Percentiles rank a stretch among this genome's conserved stretches.
These are phyloP conservation scores for Coemansia sp. DNA, from an alignment of 192 early-diverging fungal genomes.

Conservation along the genomic window DNA sequence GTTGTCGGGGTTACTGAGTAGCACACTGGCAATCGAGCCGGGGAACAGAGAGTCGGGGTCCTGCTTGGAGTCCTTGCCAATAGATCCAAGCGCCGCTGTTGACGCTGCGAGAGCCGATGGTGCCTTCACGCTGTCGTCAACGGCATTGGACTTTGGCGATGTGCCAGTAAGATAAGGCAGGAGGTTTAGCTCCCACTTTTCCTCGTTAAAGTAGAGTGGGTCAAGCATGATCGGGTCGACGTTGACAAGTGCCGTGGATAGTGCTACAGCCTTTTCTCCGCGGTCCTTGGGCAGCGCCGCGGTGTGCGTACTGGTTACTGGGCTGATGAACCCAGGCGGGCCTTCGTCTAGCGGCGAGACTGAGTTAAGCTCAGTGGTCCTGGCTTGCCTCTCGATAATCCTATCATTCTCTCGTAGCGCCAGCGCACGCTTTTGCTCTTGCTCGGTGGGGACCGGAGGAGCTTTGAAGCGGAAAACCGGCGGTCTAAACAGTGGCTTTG, in stretches of 20 bases:
- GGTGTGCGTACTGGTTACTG: neutral
- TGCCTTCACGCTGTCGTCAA: neutral
- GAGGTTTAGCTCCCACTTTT: conserved; percentile 33
- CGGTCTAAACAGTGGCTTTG: conserved; percentile 83
- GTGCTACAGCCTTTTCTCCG: conserved; percentile 1
- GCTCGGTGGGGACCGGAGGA: conserved; percentile 39
- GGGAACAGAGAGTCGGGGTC: neutral
- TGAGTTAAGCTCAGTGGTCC: conserved; percentile 28
- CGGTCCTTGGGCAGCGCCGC: conserved; percentile 33
- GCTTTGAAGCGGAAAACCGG: conserved; percentile 86
- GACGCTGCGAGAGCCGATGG: neutral
- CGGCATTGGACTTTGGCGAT: neutral
- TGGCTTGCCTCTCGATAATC: conserved; percentile 17
- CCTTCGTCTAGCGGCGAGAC: conserved; percentile 42
- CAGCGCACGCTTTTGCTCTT: conserved; percentile 37
- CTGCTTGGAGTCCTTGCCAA: neutral
- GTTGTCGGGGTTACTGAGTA: conserved; percentile 2
- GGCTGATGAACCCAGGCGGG: conserved; percentile 15
- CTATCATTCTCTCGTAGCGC: conserved; percentile 4
- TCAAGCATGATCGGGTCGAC: conserved; percentile 53
- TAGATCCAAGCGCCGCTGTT: neutral
- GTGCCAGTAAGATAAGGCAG: conserved; percentile 23
- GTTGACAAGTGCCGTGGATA: neutral
- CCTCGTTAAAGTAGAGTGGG: conserved; percentile 54
- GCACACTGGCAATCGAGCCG: conserved; percentile 2